Percentiles rank a stretch among this genome's conserved stretches.
Evolutionary conservation across 441 rosid species (phyloP).

Genomic region (Raphanus hybrid): DNA sequence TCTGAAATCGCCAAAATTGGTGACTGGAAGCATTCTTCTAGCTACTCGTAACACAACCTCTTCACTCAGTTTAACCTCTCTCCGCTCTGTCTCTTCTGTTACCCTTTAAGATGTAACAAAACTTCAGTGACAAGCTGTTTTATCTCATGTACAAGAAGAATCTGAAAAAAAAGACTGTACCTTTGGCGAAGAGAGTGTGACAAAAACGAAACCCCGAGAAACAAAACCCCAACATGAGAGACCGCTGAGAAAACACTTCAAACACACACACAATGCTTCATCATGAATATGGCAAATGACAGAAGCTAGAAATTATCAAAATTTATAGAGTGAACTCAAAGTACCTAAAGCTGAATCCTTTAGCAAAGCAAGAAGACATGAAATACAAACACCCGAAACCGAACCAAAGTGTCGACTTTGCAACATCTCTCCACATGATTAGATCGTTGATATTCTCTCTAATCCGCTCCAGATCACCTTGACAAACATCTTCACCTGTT

Average conservation of each 20-base stretch:
- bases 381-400: constrained; percentile 83
- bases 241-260: constrained; percentile 68
- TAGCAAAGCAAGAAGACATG: constrained; percentile 89
- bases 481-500: constrained; percentile 47
- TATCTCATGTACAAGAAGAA: not conserved
- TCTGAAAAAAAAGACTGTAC: constrained; percentile 32
- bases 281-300: constrained; percentile 13
- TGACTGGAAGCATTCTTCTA: constrained; percentile 71
- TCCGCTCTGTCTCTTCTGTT: constrained; percentile 41
- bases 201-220: constrained; percentile 77
- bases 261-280: constrained; percentile 11
- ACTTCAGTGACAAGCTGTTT: constrained; percentile 8
- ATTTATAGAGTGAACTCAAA: constrained; percentile 11
- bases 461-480: constrained; percentile 59
- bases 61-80: constrained; percentile 65
- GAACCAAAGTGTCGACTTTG: constrained; percentile 89
- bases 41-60: constrained; percentile 66
- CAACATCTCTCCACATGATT: constrained; percentile 86
- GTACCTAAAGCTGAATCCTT: constrained; percentile 77
- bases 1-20: constrained; percentile 73
- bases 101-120: constrained; percentile 44
- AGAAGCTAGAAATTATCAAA: constrained; percentile 6
- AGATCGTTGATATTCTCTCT: constrained; percentile 61
- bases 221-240: constrained; percentile 80
- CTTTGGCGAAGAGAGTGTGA: constrained; percentile 77